Conservation (phyloP, 805 yeast species). For the Sungouiozyma ichnusensis region DNA sequence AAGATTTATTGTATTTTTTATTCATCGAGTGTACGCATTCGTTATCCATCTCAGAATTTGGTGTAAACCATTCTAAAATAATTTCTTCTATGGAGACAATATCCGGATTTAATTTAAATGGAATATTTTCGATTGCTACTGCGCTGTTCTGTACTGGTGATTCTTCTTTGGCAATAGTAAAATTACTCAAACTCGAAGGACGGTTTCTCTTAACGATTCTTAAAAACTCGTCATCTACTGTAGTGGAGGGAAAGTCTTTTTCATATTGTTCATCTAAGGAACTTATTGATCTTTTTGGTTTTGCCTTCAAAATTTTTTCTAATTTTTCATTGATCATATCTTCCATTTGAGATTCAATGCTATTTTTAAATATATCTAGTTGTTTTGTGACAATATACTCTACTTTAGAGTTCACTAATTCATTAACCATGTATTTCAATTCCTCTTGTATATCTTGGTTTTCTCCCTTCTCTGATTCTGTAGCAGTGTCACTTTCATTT, state of each 20-base stretch:
- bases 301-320: conserved; percentile 2
- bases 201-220: neutral
- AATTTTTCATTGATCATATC: conserved; percentile 10
- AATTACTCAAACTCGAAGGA: neutral
- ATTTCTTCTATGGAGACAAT: conserved; percentile 18
- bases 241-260: neutral
- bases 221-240: neutral
- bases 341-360: conserved; percentile 10
- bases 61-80: conserved; percentile 28
- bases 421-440: conserved; percentile 20
- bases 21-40: conserved; percentile 28
- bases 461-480: neutral
- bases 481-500: neutral
- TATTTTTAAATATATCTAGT: conserved; percentile 10
- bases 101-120: conserved; percentile 13
- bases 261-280: neutral
- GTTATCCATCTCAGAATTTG: conserved; percentile 19
- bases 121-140: no score
- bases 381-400: conserved; percentile 12
- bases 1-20: conserved; percentile 18
- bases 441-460: conserved; percentile 11
- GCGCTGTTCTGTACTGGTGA: no score
- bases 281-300: neutral
- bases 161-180: neutral
- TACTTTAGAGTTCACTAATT: conserved; percentile 17